phyloP scores from a whole-genome alignment of 495 filamentous ascomycete genomes.

The Penicillium steckii region DNA sequence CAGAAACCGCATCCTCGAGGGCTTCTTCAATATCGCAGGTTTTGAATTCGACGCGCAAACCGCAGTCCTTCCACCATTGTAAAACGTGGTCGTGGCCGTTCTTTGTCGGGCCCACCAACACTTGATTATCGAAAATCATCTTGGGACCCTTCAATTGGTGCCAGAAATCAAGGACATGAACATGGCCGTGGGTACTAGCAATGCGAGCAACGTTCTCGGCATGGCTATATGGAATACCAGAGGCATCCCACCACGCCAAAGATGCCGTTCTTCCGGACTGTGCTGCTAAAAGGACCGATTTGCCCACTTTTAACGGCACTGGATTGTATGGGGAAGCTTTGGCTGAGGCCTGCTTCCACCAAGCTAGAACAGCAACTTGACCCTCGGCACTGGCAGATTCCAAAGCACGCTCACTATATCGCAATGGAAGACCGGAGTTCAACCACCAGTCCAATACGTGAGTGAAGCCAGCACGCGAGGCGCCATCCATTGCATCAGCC shows the following conservation, averaged over 20 bases:
- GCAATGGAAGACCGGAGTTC: conserved; percentile 71
- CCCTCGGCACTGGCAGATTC: conserved; percentile 83
- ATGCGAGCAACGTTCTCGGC: conserved; percentile 77
- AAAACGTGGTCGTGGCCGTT: conserved; percentile 80
- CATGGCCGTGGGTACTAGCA: conserved; percentile 82
- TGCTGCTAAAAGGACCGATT: conserved; percentile 75
- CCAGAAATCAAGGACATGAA: conserved; percentile 81
- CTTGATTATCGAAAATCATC: conserved; percentile 85
- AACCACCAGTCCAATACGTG: conserved; percentile 92
- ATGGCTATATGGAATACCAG: conserved; percentile 69
- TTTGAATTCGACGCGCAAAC: conserved; percentile 82
- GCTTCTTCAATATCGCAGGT: conserved; percentile 95
- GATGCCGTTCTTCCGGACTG: conserved; percentile 71
- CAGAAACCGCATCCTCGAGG: conserved; percentile 72
- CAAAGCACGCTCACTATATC: conserved; percentile 81
- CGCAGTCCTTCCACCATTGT: conserved; percentile 86
- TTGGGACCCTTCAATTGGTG: conserved; percentile 74
- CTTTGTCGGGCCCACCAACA: conserved; percentile 83
- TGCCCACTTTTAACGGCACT: conserved; percentile 70
- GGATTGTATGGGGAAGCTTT: conserved; percentile 27
- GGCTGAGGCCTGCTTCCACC: conserved; percentile 73
- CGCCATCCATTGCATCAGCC: conserved; percentile 80
- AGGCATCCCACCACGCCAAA: conserved; percentile 80
- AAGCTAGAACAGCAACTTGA: conserved; percentile 79
- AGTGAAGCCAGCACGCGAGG: conserved; percentile 77